A percentile compares a stretch with the other conserved stretches of the same genome.
Conservation (phyloP, 73 alveolate genomes). For the Effrenium voratum region DNA sequence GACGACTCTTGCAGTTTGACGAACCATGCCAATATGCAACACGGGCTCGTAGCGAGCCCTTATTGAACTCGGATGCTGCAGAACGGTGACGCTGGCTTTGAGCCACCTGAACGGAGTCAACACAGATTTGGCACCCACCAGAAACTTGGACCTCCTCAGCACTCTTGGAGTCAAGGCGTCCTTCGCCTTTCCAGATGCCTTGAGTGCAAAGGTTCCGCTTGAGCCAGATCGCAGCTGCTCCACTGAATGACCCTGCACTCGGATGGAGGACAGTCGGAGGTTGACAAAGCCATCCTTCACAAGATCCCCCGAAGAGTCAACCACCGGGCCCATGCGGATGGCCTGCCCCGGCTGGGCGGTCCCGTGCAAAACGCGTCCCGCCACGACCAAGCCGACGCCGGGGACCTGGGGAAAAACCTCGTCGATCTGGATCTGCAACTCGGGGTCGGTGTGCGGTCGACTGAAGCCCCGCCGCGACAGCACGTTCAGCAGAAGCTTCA, state of each 20-base stretch:
- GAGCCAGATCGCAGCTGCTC: conserved; percentile 75
- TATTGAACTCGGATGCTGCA: conserved; percentile 85
- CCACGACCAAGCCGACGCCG: conserved; percentile 66
- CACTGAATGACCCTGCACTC: conserved; percentile 68
- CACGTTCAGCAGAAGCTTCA: conserved; percentile 60
- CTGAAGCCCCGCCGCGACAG: not conserved
- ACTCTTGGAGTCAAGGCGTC: conserved; percentile 44
- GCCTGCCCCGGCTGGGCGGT: conserved; percentile 51
- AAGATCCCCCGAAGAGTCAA: conserved; percentile 34
- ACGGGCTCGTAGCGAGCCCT: conserved; percentile 54
- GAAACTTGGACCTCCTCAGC: conserved; percentile 29
- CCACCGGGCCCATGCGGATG: conserved; percentile 48
- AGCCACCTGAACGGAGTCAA: conserved; percentile 46
- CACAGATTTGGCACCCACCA: conserved; percentile 46
- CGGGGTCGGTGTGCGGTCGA: not conserved
- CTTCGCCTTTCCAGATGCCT: conserved; percentile 18
- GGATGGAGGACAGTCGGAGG: conserved; percentile 48
- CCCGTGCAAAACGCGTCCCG: conserved; percentile 58
- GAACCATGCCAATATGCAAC: conserved; percentile 71
- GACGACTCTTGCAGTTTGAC: conserved; percentile 66
- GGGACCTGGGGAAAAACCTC: conserved; percentile 85
- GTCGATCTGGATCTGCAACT: conserved; percentile 44
- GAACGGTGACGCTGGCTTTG: conserved; percentile 67
- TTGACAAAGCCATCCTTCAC: conserved; percentile 62
- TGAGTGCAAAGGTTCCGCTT: conserved; percentile 63